Evolutionary conservation across 495 filamentous ascomycete genomes (phyloP).

Genomic region (Bacidia gigantensis): DNA sequence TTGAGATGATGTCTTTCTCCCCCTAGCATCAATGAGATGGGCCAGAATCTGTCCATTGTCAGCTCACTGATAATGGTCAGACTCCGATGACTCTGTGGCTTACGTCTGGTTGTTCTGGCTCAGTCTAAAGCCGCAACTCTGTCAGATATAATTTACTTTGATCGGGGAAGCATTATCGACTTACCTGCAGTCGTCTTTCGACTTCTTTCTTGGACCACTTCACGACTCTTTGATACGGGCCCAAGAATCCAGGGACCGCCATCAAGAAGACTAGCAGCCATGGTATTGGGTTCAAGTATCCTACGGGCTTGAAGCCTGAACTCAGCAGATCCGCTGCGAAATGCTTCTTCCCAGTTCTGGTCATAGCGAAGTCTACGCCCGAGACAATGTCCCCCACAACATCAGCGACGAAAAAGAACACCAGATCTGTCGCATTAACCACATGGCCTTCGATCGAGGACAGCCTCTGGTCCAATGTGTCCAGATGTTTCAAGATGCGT

Average conservation of each 20-base stretch:
- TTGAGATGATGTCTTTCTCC: too few relatives aligned
- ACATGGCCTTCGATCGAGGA: not conserved
- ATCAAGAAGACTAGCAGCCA: not conserved
- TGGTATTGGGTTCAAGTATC: not conserved
- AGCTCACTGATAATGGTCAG: too few relatives aligned
- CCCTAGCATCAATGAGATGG: too few relatives aligned
- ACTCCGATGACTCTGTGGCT: too few relatives aligned
- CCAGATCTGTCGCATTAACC: not conserved
- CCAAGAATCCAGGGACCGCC: not conserved
- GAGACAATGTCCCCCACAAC: not conserved
- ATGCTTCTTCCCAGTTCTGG: not conserved
- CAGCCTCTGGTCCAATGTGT: not conserved
- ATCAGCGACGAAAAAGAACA: not conserved
- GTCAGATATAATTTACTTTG: too few relatives aligned
- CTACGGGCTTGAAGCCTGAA: not conserved
- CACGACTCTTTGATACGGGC: not conserved
- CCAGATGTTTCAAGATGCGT: not conserved
- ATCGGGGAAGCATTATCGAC: too few relatives aligned
- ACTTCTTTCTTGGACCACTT: too few relatives aligned
- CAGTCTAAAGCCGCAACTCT: too few relatives aligned
- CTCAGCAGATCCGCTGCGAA: not conserved
- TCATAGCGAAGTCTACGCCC: not conserved
- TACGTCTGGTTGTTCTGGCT: too few relatives aligned
- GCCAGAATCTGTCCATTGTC: too few relatives aligned
- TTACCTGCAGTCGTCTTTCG: too few relatives aligned